Percentiles rank a stretch among this genome's conserved stretches.
Conservation (phyloP, 2,329 filamentous ascomycete genomes). For the Fusarium avenaceum region DNA sequence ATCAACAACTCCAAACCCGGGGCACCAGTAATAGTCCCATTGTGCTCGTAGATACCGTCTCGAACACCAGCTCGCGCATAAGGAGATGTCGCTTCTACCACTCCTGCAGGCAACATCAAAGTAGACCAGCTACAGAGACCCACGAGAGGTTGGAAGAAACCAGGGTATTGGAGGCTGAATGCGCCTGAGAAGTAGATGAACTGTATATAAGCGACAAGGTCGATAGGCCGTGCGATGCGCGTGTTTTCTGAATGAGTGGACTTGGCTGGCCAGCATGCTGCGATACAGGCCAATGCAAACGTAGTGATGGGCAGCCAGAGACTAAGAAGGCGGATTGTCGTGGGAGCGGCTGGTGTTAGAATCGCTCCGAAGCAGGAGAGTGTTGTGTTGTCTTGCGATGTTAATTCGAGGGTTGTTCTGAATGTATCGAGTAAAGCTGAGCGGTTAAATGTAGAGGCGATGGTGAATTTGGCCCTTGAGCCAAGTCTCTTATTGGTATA, state of each 20-base stretch:
- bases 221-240: conserved; percentile 22
- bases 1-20: conserved; percentile 74
- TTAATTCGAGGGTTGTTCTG: conserved; percentile 12
- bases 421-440: conserved; percentile 30
- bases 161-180: conserved; percentile 77
- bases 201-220: conserved; percentile 81
- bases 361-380: conserved; percentile 5
- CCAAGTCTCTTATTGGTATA: not conserved
- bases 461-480: conserved; percentile 16
- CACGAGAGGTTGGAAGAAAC: conserved; percentile 79
- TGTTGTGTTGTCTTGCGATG: not conserved
- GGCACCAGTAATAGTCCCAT: conserved; percentile 69
- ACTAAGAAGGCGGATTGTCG: conserved; percentile 9
- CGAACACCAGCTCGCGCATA: conserved; percentile 50
- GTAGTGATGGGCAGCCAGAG: conserved; percentile 25
- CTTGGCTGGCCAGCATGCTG: conserved; percentile 13
- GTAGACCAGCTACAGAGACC: conserved; percentile 77
- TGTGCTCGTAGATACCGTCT: conserved; percentile 74
- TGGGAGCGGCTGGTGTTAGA: conserved; percentile 15
- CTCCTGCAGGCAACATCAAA: conserved; percentile 67
- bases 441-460: conserved; percentile 5
- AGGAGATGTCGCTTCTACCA: conserved; percentile 35
- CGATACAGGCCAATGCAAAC: conserved; percentile 8
- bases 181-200: conserved; percentile 79
- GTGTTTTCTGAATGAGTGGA: not conserved